Evolutionary conservation across 2,329 filamentous ascomycete genomes (phyloP).

Genomic region (Ploettnerulaceae sp.): DNA sequence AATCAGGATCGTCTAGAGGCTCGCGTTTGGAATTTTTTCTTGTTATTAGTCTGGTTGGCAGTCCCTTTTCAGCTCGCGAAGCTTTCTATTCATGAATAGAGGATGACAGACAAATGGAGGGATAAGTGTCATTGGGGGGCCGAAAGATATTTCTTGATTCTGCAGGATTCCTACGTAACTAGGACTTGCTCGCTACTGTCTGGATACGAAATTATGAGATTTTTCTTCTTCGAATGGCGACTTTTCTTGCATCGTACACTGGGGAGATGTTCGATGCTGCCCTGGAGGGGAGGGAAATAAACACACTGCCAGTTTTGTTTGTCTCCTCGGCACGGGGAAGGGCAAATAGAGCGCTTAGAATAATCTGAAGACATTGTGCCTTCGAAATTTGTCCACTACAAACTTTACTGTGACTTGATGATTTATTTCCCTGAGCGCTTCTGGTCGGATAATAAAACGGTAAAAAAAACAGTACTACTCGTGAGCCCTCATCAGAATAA

Average conservation of each 20-base stretch:
- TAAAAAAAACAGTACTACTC: no score
- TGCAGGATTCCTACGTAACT: slow-evolving; percentile 6
- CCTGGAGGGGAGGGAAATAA: neutral
- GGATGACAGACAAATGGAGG: neutral
- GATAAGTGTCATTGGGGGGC: neutral
- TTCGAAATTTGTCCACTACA: neutral
- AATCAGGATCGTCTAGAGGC: slow-evolving; percentile 8
- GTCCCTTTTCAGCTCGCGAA: neutral
- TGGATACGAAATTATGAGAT: slow-evolving; percentile 13
- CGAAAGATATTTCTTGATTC: slow-evolving; percentile 2
- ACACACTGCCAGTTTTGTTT: neutral
- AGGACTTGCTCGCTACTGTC: slow-evolving; percentile 2
- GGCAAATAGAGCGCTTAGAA: neutral
- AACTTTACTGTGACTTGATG: no score
- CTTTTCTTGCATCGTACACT: neutral
- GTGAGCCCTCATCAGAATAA: no score
- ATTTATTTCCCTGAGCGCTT: no score
- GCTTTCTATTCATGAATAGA: neutral
- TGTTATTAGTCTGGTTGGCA: neutral
- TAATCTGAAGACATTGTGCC: slow-evolving; percentile 8
- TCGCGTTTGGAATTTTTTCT: neutral
- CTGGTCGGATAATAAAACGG: no score
- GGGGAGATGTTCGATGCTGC: neutral
- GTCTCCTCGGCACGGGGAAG: neutral
- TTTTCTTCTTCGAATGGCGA: neutral